Evolutionary conservation across 2,329 filamentous ascomycete genomes (phyloP), one percentile per base, ranked within the genome.

Genomic region (Cladosporium colombiae): DNA sequence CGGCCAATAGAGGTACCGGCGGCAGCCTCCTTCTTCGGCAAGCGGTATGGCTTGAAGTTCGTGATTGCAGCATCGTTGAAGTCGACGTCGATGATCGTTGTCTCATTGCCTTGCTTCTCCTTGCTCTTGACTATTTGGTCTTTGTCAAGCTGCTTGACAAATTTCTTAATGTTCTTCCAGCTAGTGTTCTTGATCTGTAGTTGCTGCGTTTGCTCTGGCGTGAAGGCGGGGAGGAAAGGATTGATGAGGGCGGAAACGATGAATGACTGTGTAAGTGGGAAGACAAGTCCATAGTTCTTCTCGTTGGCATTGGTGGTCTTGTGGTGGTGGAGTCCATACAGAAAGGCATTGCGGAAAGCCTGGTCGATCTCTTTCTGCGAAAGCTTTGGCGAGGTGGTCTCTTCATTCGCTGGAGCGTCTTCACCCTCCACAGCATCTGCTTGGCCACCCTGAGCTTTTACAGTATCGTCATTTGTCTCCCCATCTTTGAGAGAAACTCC

Each of bases 111-210:
- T 67, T 84, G 86, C 40, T 86, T 82, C 59, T 90, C 88, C 73
- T 90, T 90, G 55, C 82, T 83, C 71, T 88, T 89, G 70, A 89
- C 76, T n/a, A 90, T 78, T 21, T 81, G 75, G 57, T 85, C 79
- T 75, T 90, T 90, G 74, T 90, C 88, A 11, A 91, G 79, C 62
- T 85, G 80, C 71, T 90, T 90, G 76, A 90, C 84, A 74, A 90
- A 90, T 70, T 89, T 90, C 73, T 87, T 88, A 67, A 88, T 83
- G 67, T 86, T 90, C 77, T 90, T 90, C 86, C 86, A 90, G 68
- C 85, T 88, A 3, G 87, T 88, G 77, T 90, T 90, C 73, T 90
- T 90, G 76, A 90, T 88, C 69, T 88, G 86, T 62, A 88, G 83
- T 67, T 81, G 86, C 65, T 83, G 83, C 2, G 81, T 80, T 71